Percentiles rank a stretch among this genome's conserved stretches.
Conservation (phyloP, 2,329 filamentous ascomycete genomes). For the Trichoderma afroharzianum region DNA sequence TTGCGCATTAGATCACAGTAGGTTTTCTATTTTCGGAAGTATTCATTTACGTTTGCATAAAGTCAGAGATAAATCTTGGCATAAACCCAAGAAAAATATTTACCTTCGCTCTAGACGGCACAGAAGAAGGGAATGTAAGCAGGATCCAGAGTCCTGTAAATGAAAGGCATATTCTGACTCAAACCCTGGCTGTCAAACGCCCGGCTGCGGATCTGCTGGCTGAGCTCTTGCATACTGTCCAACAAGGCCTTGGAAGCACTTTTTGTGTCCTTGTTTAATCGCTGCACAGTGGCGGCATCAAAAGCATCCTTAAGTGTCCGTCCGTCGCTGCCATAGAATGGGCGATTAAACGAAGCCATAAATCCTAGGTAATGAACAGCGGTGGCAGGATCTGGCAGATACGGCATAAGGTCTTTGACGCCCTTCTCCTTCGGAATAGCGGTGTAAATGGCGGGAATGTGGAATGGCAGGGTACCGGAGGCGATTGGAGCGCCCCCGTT, state of each 20-base stretch:
- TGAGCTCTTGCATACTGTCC: slow-evolving; percentile 36
- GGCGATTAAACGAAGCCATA: background rate
- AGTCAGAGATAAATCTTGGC: background rate
- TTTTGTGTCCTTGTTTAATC: background rate
- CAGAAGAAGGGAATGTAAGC: slow-evolving; percentile 22
- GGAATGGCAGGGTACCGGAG: slow-evolving; percentile 38
- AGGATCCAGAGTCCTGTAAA: slow-evolving; percentile 33
- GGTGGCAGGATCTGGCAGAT: slow-evolving; percentile 30
- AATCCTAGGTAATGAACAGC: slow-evolving; percentile 34
- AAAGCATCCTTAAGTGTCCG: background rate
- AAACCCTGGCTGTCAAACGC: slow-evolving; percentile 42
- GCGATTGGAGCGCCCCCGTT: slow-evolving; percentile 41
- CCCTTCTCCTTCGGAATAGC: slow-evolving; percentile 39
- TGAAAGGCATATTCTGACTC: slow-evolving; percentile 45
- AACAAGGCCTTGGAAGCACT: background rate
- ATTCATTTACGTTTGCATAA: background rate
- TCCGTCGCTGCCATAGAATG: background rate
- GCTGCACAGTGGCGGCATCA: background rate
- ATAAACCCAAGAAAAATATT: background rate
- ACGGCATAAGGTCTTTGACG: slow-evolving; percentile 32
- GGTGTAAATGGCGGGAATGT: slow-evolving; percentile 39
- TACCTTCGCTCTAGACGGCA: slow-evolving; percentile 14
- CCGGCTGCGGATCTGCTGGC: slow-evolving; percentile 34
- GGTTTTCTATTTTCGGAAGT: background rate
- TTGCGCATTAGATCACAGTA: background rate